phyloP scores from a whole-genome alignment of 352 stramenopile genomes.

The Phytophthora pseudosyringae region DNA sequence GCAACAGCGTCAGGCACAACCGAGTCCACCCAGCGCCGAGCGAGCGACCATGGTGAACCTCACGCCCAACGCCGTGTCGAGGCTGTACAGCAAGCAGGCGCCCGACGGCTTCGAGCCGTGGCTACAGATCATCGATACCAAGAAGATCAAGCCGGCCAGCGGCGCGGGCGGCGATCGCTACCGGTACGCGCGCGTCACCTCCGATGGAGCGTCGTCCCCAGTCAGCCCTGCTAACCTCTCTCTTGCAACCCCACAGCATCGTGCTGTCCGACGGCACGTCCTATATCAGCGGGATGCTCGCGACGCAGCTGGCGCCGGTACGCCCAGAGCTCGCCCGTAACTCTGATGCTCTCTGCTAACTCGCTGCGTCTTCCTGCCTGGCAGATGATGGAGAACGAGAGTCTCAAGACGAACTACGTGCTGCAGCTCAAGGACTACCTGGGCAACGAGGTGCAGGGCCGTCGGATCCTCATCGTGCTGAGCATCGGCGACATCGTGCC shows the following conservation, averaged over 20 bases:
- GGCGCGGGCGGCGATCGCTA: slow-evolving; percentile 80
- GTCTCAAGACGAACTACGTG: slow-evolving; percentile 84
- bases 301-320: slow-evolving; percentile 81
- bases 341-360: neutral
- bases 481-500: slow-evolving; percentile 82
- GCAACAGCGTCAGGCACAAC: slow-evolving; percentile 7
- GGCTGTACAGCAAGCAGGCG: slow-evolving; percentile 88
- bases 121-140: slow-evolving; percentile 89
- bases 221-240: neutral
- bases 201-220: slow-evolving; percentile 1
- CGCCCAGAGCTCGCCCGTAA: slow-evolving; percentile 5
- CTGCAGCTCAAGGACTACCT: slow-evolving; percentile 88
- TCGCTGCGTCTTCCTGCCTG: neutral
- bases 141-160: slow-evolving; percentile 87
- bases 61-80: slow-evolving; percentile 81
- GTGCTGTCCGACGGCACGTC: slow-evolving; percentile 81
- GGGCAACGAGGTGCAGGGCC: slow-evolving; percentile 84
- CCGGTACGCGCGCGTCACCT: slow-evolving; percentile 33
- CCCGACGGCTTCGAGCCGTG: slow-evolving; percentile 88
- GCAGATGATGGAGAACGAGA: slow-evolving; percentile 85
- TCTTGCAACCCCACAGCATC: slow-evolving; percentile 43
- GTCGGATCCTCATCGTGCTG: slow-evolving; percentile 86
- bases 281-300: slow-evolving; percentile 90
- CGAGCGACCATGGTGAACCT: slow-evolving; percentile 75
- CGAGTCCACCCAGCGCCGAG: slow-evolving; percentile 5